phyloP scores from a whole-genome alignment of 2,329 filamentous ascomycete genomes.

The Epichloe glyceriae region DNA sequence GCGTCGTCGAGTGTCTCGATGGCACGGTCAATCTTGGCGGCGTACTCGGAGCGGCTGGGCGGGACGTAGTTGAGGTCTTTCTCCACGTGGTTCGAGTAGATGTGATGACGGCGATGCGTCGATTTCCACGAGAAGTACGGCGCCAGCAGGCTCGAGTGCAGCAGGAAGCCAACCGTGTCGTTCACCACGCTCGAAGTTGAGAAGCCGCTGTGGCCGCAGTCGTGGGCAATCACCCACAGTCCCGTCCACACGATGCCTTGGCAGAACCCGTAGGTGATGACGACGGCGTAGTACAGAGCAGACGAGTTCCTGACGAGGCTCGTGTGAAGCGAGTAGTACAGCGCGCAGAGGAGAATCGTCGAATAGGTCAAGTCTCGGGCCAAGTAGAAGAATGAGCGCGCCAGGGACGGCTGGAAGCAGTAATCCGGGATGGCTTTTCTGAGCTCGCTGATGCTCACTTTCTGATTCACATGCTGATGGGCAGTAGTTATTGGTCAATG shows the following conservation, averaged over 20 bases:
- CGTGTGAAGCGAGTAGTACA: neutral
- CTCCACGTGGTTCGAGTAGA: conserved; percentile 53
- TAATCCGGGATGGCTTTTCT: conserved; percentile 40
- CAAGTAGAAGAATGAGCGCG: conserved; percentile 28
- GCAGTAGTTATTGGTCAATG: neutral
- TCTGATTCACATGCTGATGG: neutral
- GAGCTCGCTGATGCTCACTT: neutral
- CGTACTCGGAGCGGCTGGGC: neutral
- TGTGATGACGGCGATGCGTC: conserved; percentile 57
- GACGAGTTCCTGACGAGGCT: neutral
- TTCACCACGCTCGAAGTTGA: conserved; percentile 44
- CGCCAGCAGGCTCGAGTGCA: conserved; percentile 54
- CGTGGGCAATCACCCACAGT: conserved; percentile 59
- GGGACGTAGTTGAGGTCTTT: conserved; percentile 21
- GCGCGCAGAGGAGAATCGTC: conserved; percentile 13
- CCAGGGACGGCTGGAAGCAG: conserved; percentile 37
- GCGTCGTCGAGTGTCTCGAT: conserved; percentile 32
- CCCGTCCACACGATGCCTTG: conserved; percentile 56
- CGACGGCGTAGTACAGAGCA: neutral
- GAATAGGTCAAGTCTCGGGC: conserved; percentile 41
- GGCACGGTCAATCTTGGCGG: neutral
- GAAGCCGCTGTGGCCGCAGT: conserved; percentile 58
- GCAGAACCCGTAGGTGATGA: conserved; percentile 43
- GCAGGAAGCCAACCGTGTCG: conserved; percentile 46
- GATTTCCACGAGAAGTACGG: conserved; percentile 66